These are phyloP conservation scores for Jamesozyma lodderae DNA, from an alignment of 805 yeast species.

Conservation along the genomic window DNA sequence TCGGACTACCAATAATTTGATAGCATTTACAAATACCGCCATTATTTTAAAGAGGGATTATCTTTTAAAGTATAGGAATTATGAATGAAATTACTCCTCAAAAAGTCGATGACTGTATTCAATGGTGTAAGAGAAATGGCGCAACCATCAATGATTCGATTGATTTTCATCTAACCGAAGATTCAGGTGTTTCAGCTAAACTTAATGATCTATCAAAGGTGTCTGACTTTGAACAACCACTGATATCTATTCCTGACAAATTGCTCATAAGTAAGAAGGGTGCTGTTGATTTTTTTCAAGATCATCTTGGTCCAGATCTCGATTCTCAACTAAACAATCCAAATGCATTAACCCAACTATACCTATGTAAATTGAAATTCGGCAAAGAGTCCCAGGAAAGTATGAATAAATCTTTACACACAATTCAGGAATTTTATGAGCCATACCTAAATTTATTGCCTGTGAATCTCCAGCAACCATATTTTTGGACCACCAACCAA, in stretches of 20 bases:
- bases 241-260: slow-evolving; percentile 33
- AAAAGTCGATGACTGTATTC: slow-evolving; percentile 15
- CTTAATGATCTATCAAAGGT: slow-evolving; percentile 3
- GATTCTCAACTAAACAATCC: slow-evolving; percentile 15
- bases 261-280: slow-evolving; percentile 32
- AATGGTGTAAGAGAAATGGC: slow-evolving; percentile 36
- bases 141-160: slow-evolving; percentile 30
- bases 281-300: slow-evolving; percentile 27
- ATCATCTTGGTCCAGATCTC: slow-evolving; percentile 1
- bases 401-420: background rate
- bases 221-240: slow-evolving; percentile 7
- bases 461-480: slow-evolving; percentile 47
- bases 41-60: too few species aligned
- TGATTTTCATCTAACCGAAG: slow-evolving; percentile 24
- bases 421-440: slow-evolving; percentile 17
- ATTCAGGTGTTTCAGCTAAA: slow-evolving; percentile 29
- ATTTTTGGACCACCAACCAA: slow-evolving; percentile 52
- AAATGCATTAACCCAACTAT: slow-evolving; percentile 31
- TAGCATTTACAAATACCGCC: too few species aligned
- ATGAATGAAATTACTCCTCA: background rate
- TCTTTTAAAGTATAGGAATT: too few species aligned
- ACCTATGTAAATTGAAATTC: slow-evolving; percentile 37
- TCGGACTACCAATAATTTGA: too few species aligned
- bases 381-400: slow-evolving; percentile 9
- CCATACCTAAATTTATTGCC: slow-evolving; percentile 48